These are phyloP conservation scores for Buddleja alternifolia DNA, from an alignment of 257 asterid genomes.

Conservation along the genomic window DNA sequence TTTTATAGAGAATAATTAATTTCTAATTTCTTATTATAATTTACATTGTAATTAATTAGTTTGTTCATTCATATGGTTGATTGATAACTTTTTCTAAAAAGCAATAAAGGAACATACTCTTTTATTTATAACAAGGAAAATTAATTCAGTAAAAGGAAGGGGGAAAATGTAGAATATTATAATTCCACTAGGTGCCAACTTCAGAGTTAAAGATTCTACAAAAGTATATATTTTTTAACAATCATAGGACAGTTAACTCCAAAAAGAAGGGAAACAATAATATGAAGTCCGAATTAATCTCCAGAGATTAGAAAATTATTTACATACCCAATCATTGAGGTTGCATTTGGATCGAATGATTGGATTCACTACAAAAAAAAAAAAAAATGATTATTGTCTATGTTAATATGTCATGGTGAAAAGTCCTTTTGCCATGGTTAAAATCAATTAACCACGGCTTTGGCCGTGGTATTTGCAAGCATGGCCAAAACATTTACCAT, in stretches of 20 bases:
- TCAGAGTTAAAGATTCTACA: conserved; percentile 4
- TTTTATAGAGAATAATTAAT: background rate
- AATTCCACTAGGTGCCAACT: background rate
- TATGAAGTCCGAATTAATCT: conserved; percentile 16
- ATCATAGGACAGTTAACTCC: conserved; percentile 24
- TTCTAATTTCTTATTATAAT: background rate
- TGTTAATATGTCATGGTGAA: too few species aligned
- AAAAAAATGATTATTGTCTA: too few species aligned
- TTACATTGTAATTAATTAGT: background rate
- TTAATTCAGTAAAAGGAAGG: background rate
- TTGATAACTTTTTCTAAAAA: background rate
- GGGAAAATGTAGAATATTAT: background rate
- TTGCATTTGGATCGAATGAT: conserved; percentile 1
- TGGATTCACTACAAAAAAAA: too few species aligned
- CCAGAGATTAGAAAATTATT: background rate
- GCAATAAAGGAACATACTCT: conserved; percentile 10
- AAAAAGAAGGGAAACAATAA: conserved; percentile 28
- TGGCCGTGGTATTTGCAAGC: too few species aligned
- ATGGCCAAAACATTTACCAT: too few species aligned
- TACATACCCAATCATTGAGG: background rate
- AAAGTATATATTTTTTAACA: background rate
- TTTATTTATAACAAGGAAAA: background rate
- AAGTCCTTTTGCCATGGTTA: too few species aligned
- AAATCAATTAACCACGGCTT: too few species aligned
- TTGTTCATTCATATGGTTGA: background rate